A percentile compares a stretch with the other conserved stretches of the same genome.
Conservation (phyloP, 352 stramenopile genomes). For the Phytopythium cucurbitacearum region DNA sequence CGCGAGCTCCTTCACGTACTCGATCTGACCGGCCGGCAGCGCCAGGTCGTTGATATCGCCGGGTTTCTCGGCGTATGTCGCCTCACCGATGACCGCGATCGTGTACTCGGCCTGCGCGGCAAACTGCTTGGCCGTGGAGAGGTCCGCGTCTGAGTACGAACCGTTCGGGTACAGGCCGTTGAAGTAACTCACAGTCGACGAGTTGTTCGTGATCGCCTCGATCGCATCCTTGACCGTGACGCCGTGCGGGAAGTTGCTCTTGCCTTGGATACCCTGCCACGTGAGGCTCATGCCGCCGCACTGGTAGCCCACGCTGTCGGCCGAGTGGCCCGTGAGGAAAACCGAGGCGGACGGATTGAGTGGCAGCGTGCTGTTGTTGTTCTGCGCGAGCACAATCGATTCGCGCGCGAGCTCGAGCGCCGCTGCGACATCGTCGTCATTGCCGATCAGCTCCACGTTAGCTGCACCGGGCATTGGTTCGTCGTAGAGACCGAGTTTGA, state of each 20-base stretch:
- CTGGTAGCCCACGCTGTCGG: constrained; percentile 22
- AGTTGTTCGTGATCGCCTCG: constrained; percentile 18
- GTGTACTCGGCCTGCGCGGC: constrained; percentile 45
- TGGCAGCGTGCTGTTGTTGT: constrained; percentile 48
- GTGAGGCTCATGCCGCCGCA: constrained; percentile 63
- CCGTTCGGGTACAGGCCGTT: constrained; percentile 49
- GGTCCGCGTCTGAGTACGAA: constrained; percentile 30
- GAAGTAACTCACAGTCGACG: constrained; percentile 30
- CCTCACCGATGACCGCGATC: constrained; percentile 69
- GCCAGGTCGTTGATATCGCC: constrained; percentile 75
- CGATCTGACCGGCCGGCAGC: constrained; percentile 53
- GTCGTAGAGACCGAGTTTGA: constrained; percentile 62
- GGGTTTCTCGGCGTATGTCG: constrained; percentile 74
- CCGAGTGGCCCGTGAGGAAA: constrained; percentile 24
- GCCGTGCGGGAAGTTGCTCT: constrained; percentile 52
- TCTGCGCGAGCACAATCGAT: constrained; percentile 74
- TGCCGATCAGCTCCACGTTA: constrained; percentile 30
- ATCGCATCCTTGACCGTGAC: constrained; percentile 43
- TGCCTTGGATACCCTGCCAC: constrained; percentile 75
- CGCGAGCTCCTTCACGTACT: constrained; percentile 58
- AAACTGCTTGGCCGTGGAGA: constrained; percentile 37
- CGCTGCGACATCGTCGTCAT: constrained; percentile 35
- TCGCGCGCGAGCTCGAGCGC: constrained; percentile 66
- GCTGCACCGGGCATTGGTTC: constrained; percentile 38
- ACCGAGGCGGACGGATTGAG: constrained; percentile 15